A percentile compares a stretch with the other conserved stretches of the same genome.
phyloP scores from a whole-genome alignment of 2,329 filamentous ascomycete genomes.

The Fusarium incarnatum region DNA sequence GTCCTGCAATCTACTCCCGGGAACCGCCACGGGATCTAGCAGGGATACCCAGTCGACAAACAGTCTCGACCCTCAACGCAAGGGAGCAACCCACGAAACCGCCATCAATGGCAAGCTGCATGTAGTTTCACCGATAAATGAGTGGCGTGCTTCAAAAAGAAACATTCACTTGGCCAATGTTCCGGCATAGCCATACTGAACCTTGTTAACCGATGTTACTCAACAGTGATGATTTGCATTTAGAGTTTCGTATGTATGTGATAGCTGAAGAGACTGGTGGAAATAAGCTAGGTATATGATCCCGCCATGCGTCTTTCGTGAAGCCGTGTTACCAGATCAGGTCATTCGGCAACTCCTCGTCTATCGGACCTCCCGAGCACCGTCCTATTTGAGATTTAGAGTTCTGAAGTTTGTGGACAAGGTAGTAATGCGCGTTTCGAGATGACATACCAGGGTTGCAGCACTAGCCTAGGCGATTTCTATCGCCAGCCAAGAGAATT shows the following conservation, averaged over 20 bases:
- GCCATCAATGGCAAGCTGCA: background rate
- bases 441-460: slow-evolving; percentile 1
- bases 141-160: background rate
- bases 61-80: slow-evolving; percentile 4
- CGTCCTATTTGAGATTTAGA: slow-evolving; percentile 1
- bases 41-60: slow-evolving; percentile 3
- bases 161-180: background rate
- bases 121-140: background rate
- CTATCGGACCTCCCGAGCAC: slow-evolving; percentile 14
- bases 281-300: slow-evolving; percentile 6
- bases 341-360: slow-evolving; percentile 12
- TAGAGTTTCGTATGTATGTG: slow-evolving; percentile 15
- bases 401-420: background rate
- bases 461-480: slow-evolving; percentile 1
- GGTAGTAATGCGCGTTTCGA: background rate
- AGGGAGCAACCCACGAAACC: slow-evolving; percentile 10
- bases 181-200: background rate
- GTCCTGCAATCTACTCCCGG: slow-evolving; percentile 17
- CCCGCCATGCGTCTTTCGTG: background rate
- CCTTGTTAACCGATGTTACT: background rate
- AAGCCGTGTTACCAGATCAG: slow-evolving; percentile 11
- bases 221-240: slow-evolving; percentile 2
- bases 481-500: background rate
- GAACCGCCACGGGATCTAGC: slow-evolving; percentile 26
- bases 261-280: slow-evolving; percentile 23